These are phyloP conservation scores for Emydomyces testavorans DNA, from an alignment of 2,329 filamentous ascomycete genomes.

Conservation along the genomic window DNA sequence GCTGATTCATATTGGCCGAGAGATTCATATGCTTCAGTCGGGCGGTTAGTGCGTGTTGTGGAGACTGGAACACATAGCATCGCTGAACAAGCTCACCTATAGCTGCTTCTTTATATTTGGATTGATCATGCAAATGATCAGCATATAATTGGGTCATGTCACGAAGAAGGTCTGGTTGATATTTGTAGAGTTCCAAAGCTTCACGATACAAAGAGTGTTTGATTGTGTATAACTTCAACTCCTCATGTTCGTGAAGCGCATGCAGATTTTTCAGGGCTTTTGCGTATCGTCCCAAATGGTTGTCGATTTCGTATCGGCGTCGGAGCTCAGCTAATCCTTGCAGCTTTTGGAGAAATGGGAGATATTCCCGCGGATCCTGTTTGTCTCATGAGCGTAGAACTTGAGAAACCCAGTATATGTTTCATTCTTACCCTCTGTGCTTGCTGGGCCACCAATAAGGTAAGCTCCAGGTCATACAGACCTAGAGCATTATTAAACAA, in stretches of 20 bases:
- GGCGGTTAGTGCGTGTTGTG: background rate
- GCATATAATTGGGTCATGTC: conserved; percentile 70
- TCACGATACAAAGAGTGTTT: conserved; percentile 70
- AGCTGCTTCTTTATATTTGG: conserved; percentile 73
- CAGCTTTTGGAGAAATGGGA: conserved; percentile 83
- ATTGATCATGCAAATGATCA: conserved; percentile 59
- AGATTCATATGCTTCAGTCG: conserved; percentile 62
- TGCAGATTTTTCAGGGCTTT: conserved; percentile 74
- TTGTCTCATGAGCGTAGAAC: background rate
- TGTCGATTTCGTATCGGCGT: conserved; percentile 74
- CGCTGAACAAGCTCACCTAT: conserved; percentile 37
- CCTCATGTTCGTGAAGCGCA: conserved; percentile 60
- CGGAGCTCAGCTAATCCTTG: conserved; percentile 61
- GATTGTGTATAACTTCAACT: conserved; percentile 63
- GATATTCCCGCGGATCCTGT: conserved; percentile 77
- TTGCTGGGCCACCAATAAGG: conserved; percentile 84
- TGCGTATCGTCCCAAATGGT: conserved; percentile 62
- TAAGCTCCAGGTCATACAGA: conserved; percentile 81
- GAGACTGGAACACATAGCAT: background rate
- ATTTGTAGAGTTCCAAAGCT: conserved; percentile 72
- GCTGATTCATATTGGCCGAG: conserved; percentile 63
- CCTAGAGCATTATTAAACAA: conserved; percentile 85
- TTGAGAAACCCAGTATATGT: background rate
- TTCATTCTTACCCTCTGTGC: conserved; percentile 56
- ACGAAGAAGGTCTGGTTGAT: conserved; percentile 55